Evolutionary conservation across 2,329 filamentous ascomycete genomes (phyloP).

Genomic region (Exophiala bonariae): DNA sequence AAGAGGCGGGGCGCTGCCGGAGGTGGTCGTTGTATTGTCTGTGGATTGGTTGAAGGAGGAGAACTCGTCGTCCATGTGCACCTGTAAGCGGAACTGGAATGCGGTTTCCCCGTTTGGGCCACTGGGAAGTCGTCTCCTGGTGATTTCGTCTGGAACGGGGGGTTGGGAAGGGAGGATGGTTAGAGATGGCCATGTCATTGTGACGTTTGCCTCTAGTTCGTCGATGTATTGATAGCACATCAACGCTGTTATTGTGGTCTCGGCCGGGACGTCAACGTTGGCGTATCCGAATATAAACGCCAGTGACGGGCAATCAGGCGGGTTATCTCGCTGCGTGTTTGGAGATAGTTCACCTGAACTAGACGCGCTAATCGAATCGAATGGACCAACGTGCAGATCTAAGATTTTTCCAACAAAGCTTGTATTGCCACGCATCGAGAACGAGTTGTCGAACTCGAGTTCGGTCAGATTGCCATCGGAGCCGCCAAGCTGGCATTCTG

Average conservation of each 20-base stretch:
- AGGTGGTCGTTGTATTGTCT: not conserved
- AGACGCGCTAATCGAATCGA: slow-evolving; percentile 6
- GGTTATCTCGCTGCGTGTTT: slow-evolving; percentile 18
- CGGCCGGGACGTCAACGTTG: slow-evolving; percentile 1
- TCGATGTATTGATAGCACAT: slow-evolving; percentile 24
- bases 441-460: too few relatives aligned
- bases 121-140: slow-evolving; percentile 5
- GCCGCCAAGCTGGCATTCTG: slow-evolving; percentile 15
- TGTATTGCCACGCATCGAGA: too few relatives aligned
- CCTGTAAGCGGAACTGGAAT: slow-evolving; percentile 16
- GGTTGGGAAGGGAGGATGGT: slow-evolving; percentile 1
- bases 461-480: slow-evolving; percentile 14
- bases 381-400: slow-evolving; percentile 25
- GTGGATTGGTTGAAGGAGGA: slow-evolving; percentile 23
- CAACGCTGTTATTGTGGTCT: slow-evolving; percentile 5
- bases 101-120: slow-evolving; percentile 9
- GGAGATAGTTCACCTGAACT: slow-evolving; percentile 12
- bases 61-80: slow-evolving; percentile 15
- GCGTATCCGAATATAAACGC: slow-evolving; percentile 23
- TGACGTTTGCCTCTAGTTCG: slow-evolving; percentile 5
- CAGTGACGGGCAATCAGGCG: slow-evolving; percentile 24
- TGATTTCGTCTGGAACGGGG: slow-evolving; percentile 12
- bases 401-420: slow-evolving; percentile 21
- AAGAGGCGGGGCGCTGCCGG: slow-evolving; percentile 5
- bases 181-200: slow-evolving; percentile 2